Conservation (phyloP, 768 basidiomycete species). For the Termitomyces sp. region DNA sequence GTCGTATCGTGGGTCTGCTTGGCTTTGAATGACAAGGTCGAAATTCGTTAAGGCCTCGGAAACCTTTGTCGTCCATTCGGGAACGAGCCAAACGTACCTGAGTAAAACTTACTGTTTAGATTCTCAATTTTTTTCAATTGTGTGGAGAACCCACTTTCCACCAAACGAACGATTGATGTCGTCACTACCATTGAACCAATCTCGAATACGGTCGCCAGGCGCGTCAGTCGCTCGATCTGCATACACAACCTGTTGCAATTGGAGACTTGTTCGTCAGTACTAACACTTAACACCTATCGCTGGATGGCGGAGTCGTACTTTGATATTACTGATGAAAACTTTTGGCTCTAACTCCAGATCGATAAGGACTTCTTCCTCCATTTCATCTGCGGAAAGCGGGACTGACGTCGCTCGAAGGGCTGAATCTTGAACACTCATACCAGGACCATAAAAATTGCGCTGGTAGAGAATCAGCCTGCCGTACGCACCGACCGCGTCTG, state of each 20-base stretch:
- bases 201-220: background rate
- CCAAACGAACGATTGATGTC: background rate
- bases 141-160: background rate
- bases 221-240: background rate
- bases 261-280: background rate
- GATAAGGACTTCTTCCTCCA: slow-evolving; percentile 1
- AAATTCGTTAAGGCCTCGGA: slow-evolving; percentile 1
- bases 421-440: background rate
- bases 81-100: slow-evolving; percentile 8
- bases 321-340: background rate
- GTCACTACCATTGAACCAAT: background rate
- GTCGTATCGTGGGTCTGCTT: background rate
- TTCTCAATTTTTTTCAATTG: background rate
- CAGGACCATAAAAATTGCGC: slow-evolving; percentile 2
- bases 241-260: background rate
- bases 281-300: background rate
- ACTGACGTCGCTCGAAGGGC: background rate
- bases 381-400: background rate
- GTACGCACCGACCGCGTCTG: background rate
- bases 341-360: background rate
- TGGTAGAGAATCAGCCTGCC: slow-evolving; percentile 4
- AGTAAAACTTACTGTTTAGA: background rate
- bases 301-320: background rate
- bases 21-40: background rate
- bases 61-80: background rate